These are phyloP conservation scores for Alternaria burnsii DNA, from an alignment of 2,329 filamentous ascomycete species.

Conservation along the genomic window DNA sequence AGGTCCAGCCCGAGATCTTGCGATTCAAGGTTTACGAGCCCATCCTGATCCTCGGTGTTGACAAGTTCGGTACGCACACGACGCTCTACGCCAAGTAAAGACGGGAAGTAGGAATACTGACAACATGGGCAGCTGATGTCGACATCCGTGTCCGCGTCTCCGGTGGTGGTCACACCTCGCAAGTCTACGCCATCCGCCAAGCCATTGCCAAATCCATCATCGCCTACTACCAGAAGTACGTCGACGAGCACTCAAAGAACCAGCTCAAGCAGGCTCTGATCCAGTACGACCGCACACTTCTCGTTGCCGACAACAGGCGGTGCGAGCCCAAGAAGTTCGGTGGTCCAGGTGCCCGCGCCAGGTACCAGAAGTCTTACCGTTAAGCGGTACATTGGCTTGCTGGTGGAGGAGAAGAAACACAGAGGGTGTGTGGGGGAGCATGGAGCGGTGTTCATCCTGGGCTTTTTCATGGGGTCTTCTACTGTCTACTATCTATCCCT, in stretches of 20 bases:
- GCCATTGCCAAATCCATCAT: constrained; percentile 97
- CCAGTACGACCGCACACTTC: constrained; percentile 94
- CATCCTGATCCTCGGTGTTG: constrained; percentile 92
- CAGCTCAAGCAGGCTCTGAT: constrained; percentile 96
- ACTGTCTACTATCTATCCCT: constrained; percentile 28
- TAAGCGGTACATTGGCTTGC: constrained; percentile 61
- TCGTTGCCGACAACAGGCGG: constrained; percentile 98
- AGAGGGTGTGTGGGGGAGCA: constrained; percentile 36
- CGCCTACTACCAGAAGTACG: constrained; percentile 99
- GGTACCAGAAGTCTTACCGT: constrained; percentile 99
- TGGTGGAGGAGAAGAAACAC: constrained; percentile 14
- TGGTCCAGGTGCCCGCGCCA: constrained; percentile 91
- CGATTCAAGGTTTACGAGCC: constrained; percentile 99
- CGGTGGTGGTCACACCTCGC: constrained; percentile 97
- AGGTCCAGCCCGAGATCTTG: constrained; percentile 95
- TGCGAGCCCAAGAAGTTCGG: constrained; percentile 99
- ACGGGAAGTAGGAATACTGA: constrained; percentile 25
- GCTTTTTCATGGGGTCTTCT: constrained; percentile 47
- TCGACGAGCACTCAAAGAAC: constrained; percentile 99
- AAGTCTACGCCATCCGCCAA: constrained; percentile 98
- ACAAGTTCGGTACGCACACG: constrained; percentile 78
- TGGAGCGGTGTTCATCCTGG: constrained; percentile 51
- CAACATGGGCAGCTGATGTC: constrained; percentile 68
- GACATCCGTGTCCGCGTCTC: constrained; percentile 97
- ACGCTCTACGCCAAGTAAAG: constrained; percentile 8